Percentiles rank a stretch among this genome's conserved stretches.
Conservation (phyloP, 1,284 basidiomycete species). For the Cutaneotrichosporon spelunceum region DNA sequence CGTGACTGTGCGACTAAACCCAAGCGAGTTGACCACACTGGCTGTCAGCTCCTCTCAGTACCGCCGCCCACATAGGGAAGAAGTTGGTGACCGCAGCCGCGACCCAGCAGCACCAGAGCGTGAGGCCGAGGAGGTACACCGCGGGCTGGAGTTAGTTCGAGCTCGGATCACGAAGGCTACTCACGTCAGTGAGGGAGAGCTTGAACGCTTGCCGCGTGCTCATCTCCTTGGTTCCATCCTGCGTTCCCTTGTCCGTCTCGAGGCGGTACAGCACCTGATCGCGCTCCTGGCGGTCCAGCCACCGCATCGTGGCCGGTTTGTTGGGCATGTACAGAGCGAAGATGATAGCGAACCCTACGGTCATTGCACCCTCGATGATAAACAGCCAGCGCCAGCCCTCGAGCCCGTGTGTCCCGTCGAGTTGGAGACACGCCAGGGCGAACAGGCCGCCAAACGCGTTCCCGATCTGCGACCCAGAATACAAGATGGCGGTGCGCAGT, state of each 20-base stretch:
- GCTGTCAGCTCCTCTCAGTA: background rate
- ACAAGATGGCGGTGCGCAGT: conserved; percentile 34
- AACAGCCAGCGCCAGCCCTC: conserved; percentile 46
- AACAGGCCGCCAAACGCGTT: conserved; percentile 44
- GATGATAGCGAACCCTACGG: conserved; percentile 36
- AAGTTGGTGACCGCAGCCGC: conserved; percentile 47
- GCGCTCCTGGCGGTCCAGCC: conserved; percentile 37
- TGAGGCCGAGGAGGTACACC: conserved; percentile 37
- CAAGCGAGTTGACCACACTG: conserved; percentile 37
- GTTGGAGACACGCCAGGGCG: conserved; percentile 29
- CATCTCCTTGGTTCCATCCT: conserved; percentile 37
- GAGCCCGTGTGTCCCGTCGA: conserved; percentile 37
- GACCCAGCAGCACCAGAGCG: conserved; percentile 30
- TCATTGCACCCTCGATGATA: conserved; percentile 33
- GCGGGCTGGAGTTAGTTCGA: conserved; percentile 21
- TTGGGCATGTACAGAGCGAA: conserved; percentile 44
- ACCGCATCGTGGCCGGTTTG: conserved; percentile 35
- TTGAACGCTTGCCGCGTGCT: conserved; percentile 29
- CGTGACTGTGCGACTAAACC: conserved; percentile 45
- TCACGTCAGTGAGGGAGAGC: conserved; percentile 35
- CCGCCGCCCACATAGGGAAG: conserved; percentile 33
- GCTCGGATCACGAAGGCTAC: background rate
- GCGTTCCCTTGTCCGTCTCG: conserved; percentile 35
- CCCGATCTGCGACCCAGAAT: conserved; percentile 41
- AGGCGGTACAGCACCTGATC: conserved; percentile 41